Evolutionary conservation across 257 asterid species (phyloP), one percentile per base, ranked within the genome.

Genomic region (Solanum boliviense): DNA sequence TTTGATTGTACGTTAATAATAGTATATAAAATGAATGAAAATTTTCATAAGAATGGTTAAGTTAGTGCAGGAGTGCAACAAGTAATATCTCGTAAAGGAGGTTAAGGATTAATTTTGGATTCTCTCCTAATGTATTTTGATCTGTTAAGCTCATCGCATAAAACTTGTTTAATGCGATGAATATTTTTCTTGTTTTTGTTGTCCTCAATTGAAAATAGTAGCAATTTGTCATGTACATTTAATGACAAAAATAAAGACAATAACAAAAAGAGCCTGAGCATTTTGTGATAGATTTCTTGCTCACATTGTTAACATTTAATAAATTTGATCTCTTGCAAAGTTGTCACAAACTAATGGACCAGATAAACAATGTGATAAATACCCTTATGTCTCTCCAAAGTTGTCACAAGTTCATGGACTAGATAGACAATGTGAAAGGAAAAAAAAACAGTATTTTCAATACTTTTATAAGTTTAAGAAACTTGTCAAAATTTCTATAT

Each of bases 71-170:
- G 18, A 44, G 52, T 46, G 56, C 56, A 46, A 46, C 7, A 46
- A 13, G 18, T 46, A 46, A 7, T 46, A 46, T 46, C 18, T 13
- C 20, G 20, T 46, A 46, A 46, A 46, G 2, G 20, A 46, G 3
- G 58, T 15, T 48, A 5, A 48, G 0, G 21, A 15, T 48, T 48
- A 18, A 15, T 48, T 5, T 15, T 0, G 21, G 8, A 48, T 48
- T 48, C 0, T 48, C 21, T 48, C 3, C 23, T 48, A 48, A 16
- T 2, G 2, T 0, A 2, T 56, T 56, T 56, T 56, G 3, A 56
- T 39, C 10, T 0, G 6, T 23, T 9, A 11, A 62, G 31, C 27
- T 23, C 29, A 0, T 23, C 13, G 0, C 6, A 23, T 2, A 9
- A 9, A 60, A 9, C 70, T 23, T 60, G 3, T 23, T 6, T 6